Base-by-base conservation (phyloP, 768 basidiomycete genomes). In the Tremella mesenterica region DNA sequence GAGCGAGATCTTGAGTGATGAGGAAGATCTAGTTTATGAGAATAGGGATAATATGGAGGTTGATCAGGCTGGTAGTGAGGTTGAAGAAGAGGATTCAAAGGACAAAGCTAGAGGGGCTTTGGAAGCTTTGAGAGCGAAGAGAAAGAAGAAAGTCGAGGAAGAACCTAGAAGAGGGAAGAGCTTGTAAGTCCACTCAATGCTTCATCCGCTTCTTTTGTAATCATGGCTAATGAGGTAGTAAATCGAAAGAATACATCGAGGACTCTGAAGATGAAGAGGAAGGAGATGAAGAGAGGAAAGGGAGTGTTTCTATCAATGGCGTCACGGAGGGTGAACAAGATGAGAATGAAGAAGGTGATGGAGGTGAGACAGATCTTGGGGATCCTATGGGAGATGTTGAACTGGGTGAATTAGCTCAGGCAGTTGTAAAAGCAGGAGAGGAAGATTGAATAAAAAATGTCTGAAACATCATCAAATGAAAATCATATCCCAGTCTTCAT, bases 211-310 rank as follows among this genome's bases (percentile, higher is more conserved):
- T 45, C 16, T 7, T 3, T 20, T 41, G n/a, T 47, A 38, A 56
- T 46, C 57, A 8, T 31, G 27, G 41, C 33, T 47, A 23, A 30
- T 23, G 4, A 29, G n/a, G 18, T 57, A 91, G 89, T 68, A 92
- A 91, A 78, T 90, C 86, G 66, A 89, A 88, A 73, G 89, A 84
- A 63, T 80, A 83, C 72, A 81, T 93, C 45, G 85, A 85, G 6
- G 88, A 91, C 69, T 88, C 87, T 2, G 89, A 91, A 68, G 88
- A 73, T 18, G 72, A 73, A 33, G 38, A 53, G 8, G 51, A 30
- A n/a, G 48, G 33, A 46, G 50, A 20, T 39, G 50, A 31, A 52
- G 49, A 56, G 49, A 49, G 44, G 31, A 31, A 26, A 39, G 46
- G 34, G 50, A 30, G 21, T 44, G 53, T 41, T n/a, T n/a, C n/a